Evolutionary conservation across 2,329 filamentous ascomycete species (phyloP).

Genomic region (Alternaria conjuncta): DNA sequence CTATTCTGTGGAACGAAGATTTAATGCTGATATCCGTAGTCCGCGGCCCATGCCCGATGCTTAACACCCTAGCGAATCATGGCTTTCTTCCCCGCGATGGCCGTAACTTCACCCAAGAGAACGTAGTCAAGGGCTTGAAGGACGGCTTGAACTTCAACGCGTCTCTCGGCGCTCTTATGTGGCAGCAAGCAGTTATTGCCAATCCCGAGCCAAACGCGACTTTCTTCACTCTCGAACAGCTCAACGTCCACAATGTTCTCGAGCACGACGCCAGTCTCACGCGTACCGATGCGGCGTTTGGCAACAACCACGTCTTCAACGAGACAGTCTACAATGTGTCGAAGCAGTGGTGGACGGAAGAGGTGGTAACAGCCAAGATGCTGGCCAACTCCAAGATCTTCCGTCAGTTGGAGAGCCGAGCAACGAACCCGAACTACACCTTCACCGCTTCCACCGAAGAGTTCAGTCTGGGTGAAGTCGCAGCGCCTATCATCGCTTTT

Average conservation of each 20-base stretch:
- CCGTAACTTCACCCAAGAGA: slow-evolving; percentile 42
- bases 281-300: slow-evolving; percentile 58
- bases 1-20: neutral
- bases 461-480: slow-evolving; percentile 60
- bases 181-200: slow-evolving; percentile 49
- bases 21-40: slow-evolving; percentile 4
- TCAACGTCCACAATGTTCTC: slow-evolving; percentile 57
- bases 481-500: slow-evolving; percentile 59
- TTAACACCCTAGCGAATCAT: slow-evolving; percentile 48
- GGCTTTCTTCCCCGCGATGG: slow-evolving; percentile 44
- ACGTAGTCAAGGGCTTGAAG: slow-evolving; percentile 49
- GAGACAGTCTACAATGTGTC: slow-evolving; percentile 58
- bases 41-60: slow-evolving; percentile 42
- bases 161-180: slow-evolving; percentile 52
- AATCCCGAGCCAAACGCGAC: slow-evolving; percentile 38
- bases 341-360: slow-evolving; percentile 55
- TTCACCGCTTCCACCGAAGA: slow-evolving; percentile 52
- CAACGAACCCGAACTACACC: slow-evolving; percentile 58
- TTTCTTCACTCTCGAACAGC: slow-evolving; percentile 47
- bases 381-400: slow-evolving; percentile 55
- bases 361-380: slow-evolving; percentile 41
- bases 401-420: slow-evolving; percentile 54
- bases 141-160: slow-evolving; percentile 54
- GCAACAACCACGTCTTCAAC: slow-evolving; percentile 62
- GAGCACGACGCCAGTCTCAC: slow-evolving; percentile 60